Conservation (phyloP, 2,329 filamentous ascomycete species). For the Septoria petroselini region DNA sequence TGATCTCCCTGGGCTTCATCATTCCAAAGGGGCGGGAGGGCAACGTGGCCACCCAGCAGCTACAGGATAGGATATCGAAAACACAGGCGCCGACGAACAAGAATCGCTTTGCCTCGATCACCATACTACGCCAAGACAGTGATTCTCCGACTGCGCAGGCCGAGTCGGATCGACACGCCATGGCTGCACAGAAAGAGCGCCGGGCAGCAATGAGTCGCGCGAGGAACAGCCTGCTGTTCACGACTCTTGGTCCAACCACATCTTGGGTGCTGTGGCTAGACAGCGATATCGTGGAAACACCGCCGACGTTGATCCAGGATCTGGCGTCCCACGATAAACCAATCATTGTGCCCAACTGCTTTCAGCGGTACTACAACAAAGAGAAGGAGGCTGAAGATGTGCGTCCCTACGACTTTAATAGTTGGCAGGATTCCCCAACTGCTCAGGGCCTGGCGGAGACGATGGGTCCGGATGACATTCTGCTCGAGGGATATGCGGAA, state of each 20-base stretch:
- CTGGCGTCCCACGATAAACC: conserved; percentile 81
- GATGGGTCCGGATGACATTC: conserved; percentile 87
- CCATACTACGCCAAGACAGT: conserved; percentile 93
- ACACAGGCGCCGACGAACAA: conserved; percentile 80
- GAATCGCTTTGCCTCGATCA: conserved; percentile 85
- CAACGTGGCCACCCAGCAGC: conserved; percentile 74
- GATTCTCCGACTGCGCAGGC: conserved; percentile 78
- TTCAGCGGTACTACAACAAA: conserved; percentile 70
- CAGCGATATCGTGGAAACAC: conserved; percentile 85
- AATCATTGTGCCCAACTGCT: conserved; percentile 95
- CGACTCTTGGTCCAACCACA: conserved; percentile 82
- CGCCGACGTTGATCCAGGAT: conserved; percentile 81
- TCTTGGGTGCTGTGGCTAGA: conserved; percentile 98
- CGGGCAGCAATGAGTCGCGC: conserved; percentile 89
- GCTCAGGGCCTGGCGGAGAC: conserved; percentile 71
- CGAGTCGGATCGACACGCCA: conserved; percentile 86
- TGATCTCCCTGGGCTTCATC: conserved; percentile 94
- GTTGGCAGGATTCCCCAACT: conserved; percentile 85
- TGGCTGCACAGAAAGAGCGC: conserved; percentile 81
- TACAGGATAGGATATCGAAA: conserved; percentile 81
- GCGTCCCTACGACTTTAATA: conserved; percentile 94
- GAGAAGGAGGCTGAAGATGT: conserved; percentile 71
- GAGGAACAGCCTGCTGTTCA: conserved; percentile 91
- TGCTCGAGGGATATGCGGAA: conserved; percentile 89
- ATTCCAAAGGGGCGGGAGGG: conserved; percentile 91